Evolutionary conservation across 2,329 filamentous ascomycete genomes (phyloP).

Genomic region (Aspergillus pseudoglaucus): DNA sequence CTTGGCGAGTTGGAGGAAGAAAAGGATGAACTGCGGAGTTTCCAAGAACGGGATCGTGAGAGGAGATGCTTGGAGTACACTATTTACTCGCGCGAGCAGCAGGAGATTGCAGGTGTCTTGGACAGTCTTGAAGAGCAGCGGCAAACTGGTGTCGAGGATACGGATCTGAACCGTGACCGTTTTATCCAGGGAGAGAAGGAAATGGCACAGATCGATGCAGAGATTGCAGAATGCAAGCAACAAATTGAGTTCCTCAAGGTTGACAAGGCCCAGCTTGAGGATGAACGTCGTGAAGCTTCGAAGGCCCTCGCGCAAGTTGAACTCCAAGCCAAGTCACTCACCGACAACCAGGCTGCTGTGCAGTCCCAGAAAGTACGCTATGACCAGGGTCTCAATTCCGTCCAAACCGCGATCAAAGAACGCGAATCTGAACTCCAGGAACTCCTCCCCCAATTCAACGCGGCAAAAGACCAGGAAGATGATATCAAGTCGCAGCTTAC

Average conservation of each 20-base stretch:
- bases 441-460: slow-evolving; percentile 70
- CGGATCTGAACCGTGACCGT: slow-evolving; percentile 69
- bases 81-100: slow-evolving; percentile 83
- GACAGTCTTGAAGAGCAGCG: slow-evolving; percentile 77
- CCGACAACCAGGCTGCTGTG: slow-evolving; percentile 73
- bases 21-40: slow-evolving; percentile 89
- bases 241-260: slow-evolving; percentile 78
- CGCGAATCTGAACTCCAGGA: slow-evolving; percentile 70
- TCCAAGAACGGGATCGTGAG: slow-evolving; percentile 91
- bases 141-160: slow-evolving; percentile 74
- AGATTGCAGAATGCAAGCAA: slow-evolving; percentile 73
- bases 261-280: slow-evolving; percentile 80
- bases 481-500: slow-evolving; percentile 66
- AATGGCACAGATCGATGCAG: slow-evolving; percentile 66
- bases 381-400: slow-evolving; percentile 62
- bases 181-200: slow-evolving; percentile 74
- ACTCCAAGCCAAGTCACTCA: slow-evolving; percentile 71
- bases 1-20: slow-evolving; percentile 88
- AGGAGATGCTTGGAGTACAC: slow-evolving; percentile 89
- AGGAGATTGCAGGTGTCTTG: slow-evolving; percentile 67
- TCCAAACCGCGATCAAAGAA: slow-evolving; percentile 65
- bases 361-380: slow-evolving; percentile 67
- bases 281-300: slow-evolving; percentile 76
- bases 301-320: slow-evolving; percentile 79
- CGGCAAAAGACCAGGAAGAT: slow-evolving; percentile 66